Evolutionary conservation across 2,329 filamentous ascomycete species (phyloP), one percentile per base, ranked within the genome.

Genomic region (Colletotrichum neosansevieriae): DNA sequence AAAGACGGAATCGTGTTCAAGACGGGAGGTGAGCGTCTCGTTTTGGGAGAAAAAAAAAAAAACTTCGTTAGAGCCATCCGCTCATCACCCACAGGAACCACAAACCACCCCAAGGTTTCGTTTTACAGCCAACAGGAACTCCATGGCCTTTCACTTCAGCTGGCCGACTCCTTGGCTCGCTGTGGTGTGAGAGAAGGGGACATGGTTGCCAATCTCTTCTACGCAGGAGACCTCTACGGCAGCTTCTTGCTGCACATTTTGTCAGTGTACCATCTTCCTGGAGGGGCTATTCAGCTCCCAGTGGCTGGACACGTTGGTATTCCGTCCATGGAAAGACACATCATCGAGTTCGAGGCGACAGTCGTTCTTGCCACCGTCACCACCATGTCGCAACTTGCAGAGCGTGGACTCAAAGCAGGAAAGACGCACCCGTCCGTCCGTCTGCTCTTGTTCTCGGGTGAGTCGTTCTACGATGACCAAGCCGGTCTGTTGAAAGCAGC

Each of bases 181-280:
- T 68, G 65, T 5, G 54, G 61, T 11, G 65, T 68, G 15, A 19
- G 34, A 6, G 54, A 34, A 29, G 65, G 61, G 1, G 65, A 68
- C 54, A 51, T 65, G 51, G 61, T 68, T 1, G 61, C 61, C 53
- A 68, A 68, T 15, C 34, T 68, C 3, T 65, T 68, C n/a, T 68
- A 65, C 42, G 65, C 65, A 11, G 61, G 65, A 17, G 65, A 68
- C 42, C 61, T 68, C 17, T 68, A 68, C 24, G 65, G 65, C 10
- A 68, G 65, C 13, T 68, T 68, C 42, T 34, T 68, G 32, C 34
- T 68, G 42, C 65, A 68, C 40, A 45, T 65, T 49, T 13, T 68
- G n/a, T 68, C 65, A 3, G 65, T 68, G 12, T 68, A 68, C 4
- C 54, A 68, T 54, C 40, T 65, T 4, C 21, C 65, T 4, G 29